A percentile compares a stretch with the other conserved stretches of the same genome.
Evolutionary conservation across 2,329 filamentous ascomycete genomes (phyloP).

Genomic region (Ceratocystis diversiconidia): DNA sequence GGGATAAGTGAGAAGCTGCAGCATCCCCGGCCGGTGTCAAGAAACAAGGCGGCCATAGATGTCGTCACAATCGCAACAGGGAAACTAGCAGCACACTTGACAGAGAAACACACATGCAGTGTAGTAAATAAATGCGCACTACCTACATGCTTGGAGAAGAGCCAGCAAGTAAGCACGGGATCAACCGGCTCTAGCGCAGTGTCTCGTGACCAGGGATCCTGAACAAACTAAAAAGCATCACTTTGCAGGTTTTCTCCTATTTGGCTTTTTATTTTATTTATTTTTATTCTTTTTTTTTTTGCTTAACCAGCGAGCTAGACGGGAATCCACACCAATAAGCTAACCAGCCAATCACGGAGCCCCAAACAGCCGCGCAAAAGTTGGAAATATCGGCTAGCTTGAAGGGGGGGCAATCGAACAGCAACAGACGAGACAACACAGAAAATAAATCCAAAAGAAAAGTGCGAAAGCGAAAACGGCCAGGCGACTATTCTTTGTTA

Average conservation of each 20-base stretch:
- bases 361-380: neutral
- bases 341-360: neutral
- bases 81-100: too few species aligned
- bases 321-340: neutral
- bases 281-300: neutral
- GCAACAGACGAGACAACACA: neutral
- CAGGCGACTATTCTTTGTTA: neutral
- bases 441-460: neutral
- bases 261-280: too few species aligned
- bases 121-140: too few species aligned
- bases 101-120: too few species aligned
- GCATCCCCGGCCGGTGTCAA: neutral
- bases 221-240: neutral
- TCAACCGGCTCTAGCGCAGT: conserved; percentile 31
- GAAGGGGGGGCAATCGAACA: neutral
- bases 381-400: neutral
- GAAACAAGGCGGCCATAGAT: neutral
- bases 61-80: neutral
- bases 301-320: neutral
- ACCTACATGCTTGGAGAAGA: neutral
- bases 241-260: too few species aligned
- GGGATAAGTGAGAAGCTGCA: neutral
- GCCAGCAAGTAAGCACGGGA: conserved; percentile 25
- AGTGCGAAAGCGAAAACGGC: neutral
- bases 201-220: neutral